Base-by-base conservation (phyloP, 257 asterid species). In the Fraxinus cuspidata region DNA sequence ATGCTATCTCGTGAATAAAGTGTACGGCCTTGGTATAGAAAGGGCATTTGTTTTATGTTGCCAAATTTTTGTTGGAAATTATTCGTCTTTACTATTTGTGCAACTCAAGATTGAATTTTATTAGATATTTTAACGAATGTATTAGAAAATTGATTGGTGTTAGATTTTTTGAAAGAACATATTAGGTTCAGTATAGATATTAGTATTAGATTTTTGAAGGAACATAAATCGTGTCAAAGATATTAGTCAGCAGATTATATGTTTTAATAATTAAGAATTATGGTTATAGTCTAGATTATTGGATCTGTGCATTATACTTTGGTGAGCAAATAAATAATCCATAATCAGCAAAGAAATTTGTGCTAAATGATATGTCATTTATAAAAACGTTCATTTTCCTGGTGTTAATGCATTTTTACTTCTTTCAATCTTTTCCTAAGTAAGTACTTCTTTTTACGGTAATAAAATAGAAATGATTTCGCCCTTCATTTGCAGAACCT, bases 401-500 rank as follows among this genome's bases (percentile, higher is more conserved):
- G 13, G 47, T 9, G 13, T 40, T 40, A 2, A 38, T 38, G 12
- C 8, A 38, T 31, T 40, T 10, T 11, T 42, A 18, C 49, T 42
- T 42, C 49, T 42, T 15, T 42, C 49, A 42, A 42, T 42, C 49
- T 42, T 42, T 42, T 42, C 49, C 49, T 8, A 58, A 58, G 23
- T 47, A 19, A 70, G 66, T 31, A 12, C 76, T 60, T 60, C 47
- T 74, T 23, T 35, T 66, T 71, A 25, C 49, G 32, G 28, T 49
- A 13, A 58, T 72, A 7, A 4, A 49, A 49, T 72, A 9, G 58
- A 49, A 70, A 75, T 40, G 35, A 56, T 44, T 56, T 60, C 25
- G 16, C 49, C 70, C 29, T 31, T 76, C 77, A 34, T 47, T 79
- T 72, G 81, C 88, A 89, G 49, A 72, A 66, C 79, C 88, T 72